These are phyloP conservation scores for Claviceps purpurea DNA, from an alignment of 2,329 filamentous ascomycete species.

Conservation along the genomic window DNA sequence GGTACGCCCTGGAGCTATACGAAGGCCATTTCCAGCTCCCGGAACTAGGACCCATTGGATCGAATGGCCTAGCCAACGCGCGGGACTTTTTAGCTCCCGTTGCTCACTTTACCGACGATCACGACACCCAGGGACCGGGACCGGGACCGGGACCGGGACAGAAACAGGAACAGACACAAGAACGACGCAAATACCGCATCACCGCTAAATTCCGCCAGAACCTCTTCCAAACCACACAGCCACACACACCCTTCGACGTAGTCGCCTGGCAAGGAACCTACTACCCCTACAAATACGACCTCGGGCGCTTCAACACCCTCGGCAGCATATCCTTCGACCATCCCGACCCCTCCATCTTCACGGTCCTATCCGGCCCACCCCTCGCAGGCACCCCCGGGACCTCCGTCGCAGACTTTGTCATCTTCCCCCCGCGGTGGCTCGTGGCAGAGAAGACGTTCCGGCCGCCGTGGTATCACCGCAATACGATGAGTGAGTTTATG, in stretches of 20 bases:
- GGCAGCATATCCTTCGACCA: slow-evolving; percentile 64
- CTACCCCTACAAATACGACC: slow-evolving; percentile 71
- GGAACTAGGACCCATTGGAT: slow-evolving; percentile 60
- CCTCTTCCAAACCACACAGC: slow-evolving; percentile 50
- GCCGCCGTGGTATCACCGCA: slow-evolving; percentile 60
- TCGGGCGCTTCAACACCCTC: slow-evolving; percentile 63
- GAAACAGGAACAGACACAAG: too few species aligned
- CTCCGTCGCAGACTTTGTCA: slow-evolving; percentile 57
- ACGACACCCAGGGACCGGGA: slow-evolving; percentile 12
- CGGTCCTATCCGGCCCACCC: slow-evolving; percentile 48
- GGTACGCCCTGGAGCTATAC: slow-evolving; percentile 65
- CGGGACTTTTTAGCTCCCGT: slow-evolving; percentile 64
- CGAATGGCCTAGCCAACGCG: slow-evolving; percentile 60
- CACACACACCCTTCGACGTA: slow-evolving; percentile 65
- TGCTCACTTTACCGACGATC: slow-evolving; percentile 52
- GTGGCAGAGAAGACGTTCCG: slow-evolving; percentile 59
- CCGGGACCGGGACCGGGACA: too few species aligned
- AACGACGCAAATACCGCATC: slow-evolving; percentile 22
- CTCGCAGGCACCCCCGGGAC: slow-evolving; percentile 51
- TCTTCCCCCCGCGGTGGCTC: slow-evolving; percentile 61
- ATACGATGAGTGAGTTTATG: slow-evolving; percentile 56
- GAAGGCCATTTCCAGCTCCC: slow-evolving; percentile 59
- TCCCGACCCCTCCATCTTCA: slow-evolving; percentile 68
- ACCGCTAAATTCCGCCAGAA: slow-evolving; percentile 51
- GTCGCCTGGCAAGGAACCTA: slow-evolving; percentile 74